Evolutionary conservation across 169 alveolate genomes (phyloP).

Genomic region (Plasmodium gonderi): DNA sequence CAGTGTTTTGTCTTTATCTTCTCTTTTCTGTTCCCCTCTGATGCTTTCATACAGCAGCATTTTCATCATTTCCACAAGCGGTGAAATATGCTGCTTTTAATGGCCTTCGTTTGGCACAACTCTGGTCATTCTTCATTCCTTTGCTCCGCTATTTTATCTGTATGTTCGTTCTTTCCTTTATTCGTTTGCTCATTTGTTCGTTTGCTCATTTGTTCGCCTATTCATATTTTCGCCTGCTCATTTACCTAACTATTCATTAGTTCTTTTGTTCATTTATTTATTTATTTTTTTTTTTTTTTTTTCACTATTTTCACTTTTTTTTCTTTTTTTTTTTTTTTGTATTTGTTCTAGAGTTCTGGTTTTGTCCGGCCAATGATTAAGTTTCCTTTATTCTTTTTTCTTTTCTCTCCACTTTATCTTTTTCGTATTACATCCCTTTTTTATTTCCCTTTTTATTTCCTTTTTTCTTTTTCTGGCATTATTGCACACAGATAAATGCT

Average conservation of each 20-base stretch:
- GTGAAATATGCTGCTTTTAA: background rate
- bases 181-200: background rate
- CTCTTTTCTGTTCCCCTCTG: conserved; percentile 30
- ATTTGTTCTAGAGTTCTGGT: background rate
- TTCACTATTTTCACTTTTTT: no score
- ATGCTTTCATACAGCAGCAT: conserved; percentile 12
- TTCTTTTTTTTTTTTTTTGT: no score
- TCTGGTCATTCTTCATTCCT: background rate
- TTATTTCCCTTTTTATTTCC: background rate
- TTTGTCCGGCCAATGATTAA: background rate
- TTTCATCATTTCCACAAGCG: background rate
- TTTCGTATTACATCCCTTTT: background rate
- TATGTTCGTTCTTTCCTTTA: background rate
- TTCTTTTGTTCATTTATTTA: background rate
- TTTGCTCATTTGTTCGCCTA: background rate
- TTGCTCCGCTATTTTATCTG: background rate
- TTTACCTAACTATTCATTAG: background rate
- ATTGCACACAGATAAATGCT: background rate
- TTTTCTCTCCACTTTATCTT: background rate
- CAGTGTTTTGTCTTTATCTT: conserved; percentile 13
- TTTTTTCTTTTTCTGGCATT: conserved; percentile 1
- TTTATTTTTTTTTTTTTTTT: no score
- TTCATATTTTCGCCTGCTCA: background rate
- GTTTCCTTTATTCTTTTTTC: background rate
- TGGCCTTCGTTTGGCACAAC: background rate